Conservation (phyloP, 2,329 filamentous ascomycete species). For the Pestalotiopsis sp. region DNA sequence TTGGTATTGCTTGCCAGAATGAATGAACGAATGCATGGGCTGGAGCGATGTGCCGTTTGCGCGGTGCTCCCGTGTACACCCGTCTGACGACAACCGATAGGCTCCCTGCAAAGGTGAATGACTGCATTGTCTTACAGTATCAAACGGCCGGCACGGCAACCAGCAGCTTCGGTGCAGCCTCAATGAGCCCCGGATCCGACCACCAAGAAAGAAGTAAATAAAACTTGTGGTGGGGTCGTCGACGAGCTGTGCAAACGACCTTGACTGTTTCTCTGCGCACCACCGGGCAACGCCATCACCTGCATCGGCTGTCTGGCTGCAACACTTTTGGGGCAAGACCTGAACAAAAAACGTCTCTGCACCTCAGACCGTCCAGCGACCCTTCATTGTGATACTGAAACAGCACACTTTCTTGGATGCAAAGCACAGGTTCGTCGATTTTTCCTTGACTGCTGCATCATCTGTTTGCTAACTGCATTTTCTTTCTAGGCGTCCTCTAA, state of each 20-base stretch:
- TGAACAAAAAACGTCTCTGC: neutral
- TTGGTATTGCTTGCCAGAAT: neutral
- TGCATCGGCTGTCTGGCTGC: too few relatives aligned
- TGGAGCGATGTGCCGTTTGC: neutral
- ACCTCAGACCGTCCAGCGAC: neutral
- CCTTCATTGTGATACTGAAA: neutral
- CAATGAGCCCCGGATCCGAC: neutral
- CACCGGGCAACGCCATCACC: neutral
- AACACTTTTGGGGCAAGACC: too few relatives aligned
- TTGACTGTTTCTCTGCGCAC: neutral
- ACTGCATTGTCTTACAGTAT: neutral
- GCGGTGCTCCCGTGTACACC: neutral
- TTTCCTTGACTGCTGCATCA: neutral
- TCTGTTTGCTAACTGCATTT: neutral
- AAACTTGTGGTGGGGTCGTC: neutral
- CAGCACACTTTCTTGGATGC: neutral
- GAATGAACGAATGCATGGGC: neutral
- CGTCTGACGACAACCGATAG: neutral
- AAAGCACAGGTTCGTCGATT: neutral
- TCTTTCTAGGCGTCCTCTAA: neutral
- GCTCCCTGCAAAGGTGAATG: neutral
- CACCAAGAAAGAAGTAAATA: neutral
- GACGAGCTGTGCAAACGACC: neutral
- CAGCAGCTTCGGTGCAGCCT: neutral
- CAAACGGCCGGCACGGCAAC: neutral